phyloP scores from a whole-genome alignment of 2,329 filamentous ascomycete genomes.

The Mariannaea elegans region DNA sequence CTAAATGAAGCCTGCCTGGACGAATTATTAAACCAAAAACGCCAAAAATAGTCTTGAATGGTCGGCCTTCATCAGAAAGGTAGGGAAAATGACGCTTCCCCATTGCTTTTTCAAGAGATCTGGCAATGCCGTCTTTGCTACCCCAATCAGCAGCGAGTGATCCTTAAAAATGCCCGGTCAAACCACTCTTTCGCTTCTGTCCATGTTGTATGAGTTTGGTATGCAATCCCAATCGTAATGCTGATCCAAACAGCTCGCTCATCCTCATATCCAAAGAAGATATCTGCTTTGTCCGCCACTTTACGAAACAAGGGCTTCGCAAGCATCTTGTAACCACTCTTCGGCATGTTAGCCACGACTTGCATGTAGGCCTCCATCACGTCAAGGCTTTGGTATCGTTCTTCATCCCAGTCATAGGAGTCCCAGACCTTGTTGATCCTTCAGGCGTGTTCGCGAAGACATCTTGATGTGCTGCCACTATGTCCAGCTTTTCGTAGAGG shows the following conservation, averaged over 20 bases:
- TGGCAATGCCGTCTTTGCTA: not conserved
- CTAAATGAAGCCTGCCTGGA: not conserved
- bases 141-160: not conserved
- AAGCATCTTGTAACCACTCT: not conserved
- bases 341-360: slow-evolving; percentile 6
- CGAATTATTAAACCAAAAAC: not conserved
- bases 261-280: not conserved
- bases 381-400: not conserved
- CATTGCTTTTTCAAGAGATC: not conserved
- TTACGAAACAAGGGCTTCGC: not conserved
- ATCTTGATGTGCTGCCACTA: not conserved
- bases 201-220: not conserved
- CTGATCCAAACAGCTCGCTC: slow-evolving; percentile 2
- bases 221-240: slow-evolving; percentile 6
- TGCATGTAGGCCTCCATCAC: slow-evolving; percentile 9
- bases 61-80: not conserved
- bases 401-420: not conserved
- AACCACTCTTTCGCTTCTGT: slow-evolving; percentile 1
- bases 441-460: not conserved
- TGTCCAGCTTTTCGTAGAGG: not conserved
- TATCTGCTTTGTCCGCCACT: not conserved
- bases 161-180: not conserved
- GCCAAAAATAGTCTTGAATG: slow-evolving; percentile 4
- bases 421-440: not conserved
- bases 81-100: slow-evolving; percentile 3